Evolutionary conservation across 2,329 filamentous ascomycete genomes (phyloP), one percentile per base, ranked within the genome.

Genomic region (Fusarium mundagurra): DNA sequence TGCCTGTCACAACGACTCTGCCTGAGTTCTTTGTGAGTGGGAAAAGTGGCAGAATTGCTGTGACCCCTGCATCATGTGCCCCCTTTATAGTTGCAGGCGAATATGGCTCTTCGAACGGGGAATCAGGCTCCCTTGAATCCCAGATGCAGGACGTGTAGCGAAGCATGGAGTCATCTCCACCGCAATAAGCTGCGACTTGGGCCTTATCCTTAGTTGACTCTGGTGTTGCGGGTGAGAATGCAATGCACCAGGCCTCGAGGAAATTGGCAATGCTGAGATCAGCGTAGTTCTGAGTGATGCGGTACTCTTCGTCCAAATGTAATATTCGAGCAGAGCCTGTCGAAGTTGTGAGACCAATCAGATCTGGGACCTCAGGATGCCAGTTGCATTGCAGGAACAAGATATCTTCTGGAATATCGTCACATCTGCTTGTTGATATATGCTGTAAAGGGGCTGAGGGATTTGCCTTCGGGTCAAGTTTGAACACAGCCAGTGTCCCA

Each of bases 41-140:
- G 3, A 86, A 79, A 6, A 97, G 83, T 0, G 95, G 94, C 6
- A 98, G 82, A 61, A 98, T 96, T 5, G 94, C 91, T 0, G 95
- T 98, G 2, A 98, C 93, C 17, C 96, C 96, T 4, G 95, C 94
- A n/a, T 86, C 86, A 78, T 98, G 94, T 34, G 76, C 71, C n/a
- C 81, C 80, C 69, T 86, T 91, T 34, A 84, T 76, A 20, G 69
- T 71, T 13, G 82, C 67, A 4, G 79, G 69, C 12, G 79, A 67
- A 66, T 78, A 81, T 3, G 73, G 78, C 22, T 72, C 50, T 44
- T 79, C 57, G n/a, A 59, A 74, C 7, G 63, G 60, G 12, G 72
- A 39, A 6, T 67, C 64, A 18, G 65, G 50, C 16, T 72, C 60
- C 7, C 55, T 45, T 8, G 63, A 57, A n/a, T 74, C 63, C 67